These are phyloP conservation scores for Collybia sordida DNA, from an alignment of 768 basidiomycete species.

Conservation along the genomic window DNA sequence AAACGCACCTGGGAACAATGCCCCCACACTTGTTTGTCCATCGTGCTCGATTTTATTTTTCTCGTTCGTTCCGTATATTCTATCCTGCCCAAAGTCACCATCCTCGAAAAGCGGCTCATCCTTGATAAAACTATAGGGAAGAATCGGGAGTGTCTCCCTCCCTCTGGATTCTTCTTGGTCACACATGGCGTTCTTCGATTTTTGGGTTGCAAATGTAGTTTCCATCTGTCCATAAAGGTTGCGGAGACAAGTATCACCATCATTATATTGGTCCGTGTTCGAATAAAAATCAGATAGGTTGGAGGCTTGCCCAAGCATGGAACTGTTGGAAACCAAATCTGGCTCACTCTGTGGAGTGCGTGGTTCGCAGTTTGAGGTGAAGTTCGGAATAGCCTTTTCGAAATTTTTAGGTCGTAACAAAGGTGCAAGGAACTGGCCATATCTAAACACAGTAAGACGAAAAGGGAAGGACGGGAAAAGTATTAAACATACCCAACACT, in stretches of 20 bases:
- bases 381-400: too few relatives aligned
- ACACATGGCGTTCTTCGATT: neutral
- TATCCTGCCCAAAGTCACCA: conserved; percentile 16
- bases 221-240: too few relatives aligned
- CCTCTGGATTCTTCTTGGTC: neutral
- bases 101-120: conserved; percentile 57
- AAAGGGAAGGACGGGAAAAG: too few relatives aligned
- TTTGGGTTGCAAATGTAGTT: too few relatives aligned
- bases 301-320: conserved; percentile 14
- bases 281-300: neutral
- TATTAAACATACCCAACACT: too few relatives aligned
- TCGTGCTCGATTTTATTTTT: conserved; percentile 3
- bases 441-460: too few relatives aligned
- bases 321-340: conserved; percentile 19
- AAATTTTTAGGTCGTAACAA: too few relatives aligned
- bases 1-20: conserved; percentile 8
- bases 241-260: too few relatives aligned
- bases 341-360: conserved; percentile 15
- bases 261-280: too few relatives aligned
- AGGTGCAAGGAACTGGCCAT: too few relatives aligned
- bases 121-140: conserved; percentile 41
- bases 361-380: too few relatives aligned
- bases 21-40: conserved; percentile 16
- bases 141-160: conserved; percentile 8
- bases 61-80: neutral